A percentile compares a stretch with the other conserved stretches of the same genome.
Conservation (phyloP, 306 rosid species). For the Carpinus fangiana region DNA sequence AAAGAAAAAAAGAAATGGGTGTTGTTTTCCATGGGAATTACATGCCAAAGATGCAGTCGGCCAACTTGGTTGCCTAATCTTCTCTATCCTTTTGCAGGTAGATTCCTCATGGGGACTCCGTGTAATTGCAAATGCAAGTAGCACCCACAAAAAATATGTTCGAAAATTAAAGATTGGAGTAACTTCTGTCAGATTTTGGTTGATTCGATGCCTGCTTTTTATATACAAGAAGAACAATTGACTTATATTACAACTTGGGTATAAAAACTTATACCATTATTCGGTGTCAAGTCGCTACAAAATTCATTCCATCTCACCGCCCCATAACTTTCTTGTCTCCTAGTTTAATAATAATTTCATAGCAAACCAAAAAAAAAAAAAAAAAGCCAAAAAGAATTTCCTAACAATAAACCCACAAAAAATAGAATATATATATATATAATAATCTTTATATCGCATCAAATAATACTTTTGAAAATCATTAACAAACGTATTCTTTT, state of each 20-base stretch:
- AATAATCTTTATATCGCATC: no score
- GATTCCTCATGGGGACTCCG: no score
- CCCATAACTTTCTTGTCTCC: not conserved
- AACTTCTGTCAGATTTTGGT: not conserved
- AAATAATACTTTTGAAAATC: not conserved
- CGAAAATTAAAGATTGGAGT: not conserved
- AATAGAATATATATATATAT: no score
- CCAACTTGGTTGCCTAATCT: no score
- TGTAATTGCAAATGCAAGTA: not conserved
- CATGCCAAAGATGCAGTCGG: no score
- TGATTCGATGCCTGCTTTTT: not conserved
- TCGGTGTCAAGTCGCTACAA: constrained; percentile 2
- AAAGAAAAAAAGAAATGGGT: no score
- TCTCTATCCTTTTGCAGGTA: no score
- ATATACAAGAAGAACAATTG: not conserved
- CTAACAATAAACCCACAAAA: no score
- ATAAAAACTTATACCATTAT: not conserved
- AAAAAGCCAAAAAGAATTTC: no score
- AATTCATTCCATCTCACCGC: not conserved
- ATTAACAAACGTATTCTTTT: no score
- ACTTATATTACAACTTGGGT: not conserved
- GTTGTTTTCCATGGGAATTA: no score
- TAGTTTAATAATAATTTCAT: not conserved
- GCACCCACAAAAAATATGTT: not conserved
- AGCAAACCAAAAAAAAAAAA: not conserved